Conservation (phyloP, 1,284 basidiomycete genomes). For the Austroboletus niveus region DNA sequence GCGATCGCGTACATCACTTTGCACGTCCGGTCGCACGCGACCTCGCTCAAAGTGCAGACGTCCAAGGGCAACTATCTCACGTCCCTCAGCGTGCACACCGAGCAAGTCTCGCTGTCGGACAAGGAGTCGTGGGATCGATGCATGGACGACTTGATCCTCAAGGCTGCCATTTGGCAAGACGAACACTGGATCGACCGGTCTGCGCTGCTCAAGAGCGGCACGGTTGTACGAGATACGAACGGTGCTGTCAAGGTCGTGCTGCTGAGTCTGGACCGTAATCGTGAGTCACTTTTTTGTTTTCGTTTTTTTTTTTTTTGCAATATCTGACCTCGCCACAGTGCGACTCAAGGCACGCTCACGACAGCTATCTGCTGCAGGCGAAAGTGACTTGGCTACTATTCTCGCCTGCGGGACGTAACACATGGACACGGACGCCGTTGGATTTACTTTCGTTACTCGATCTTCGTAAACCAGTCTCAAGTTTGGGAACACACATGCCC, state of each 20-base stretch:
- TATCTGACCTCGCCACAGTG: conserved; percentile 41
- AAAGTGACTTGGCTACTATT: conserved; percentile 68
- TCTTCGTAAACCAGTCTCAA: conserved; percentile 4
- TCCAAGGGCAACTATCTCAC: conserved; percentile 91
- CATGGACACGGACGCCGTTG: not conserved
- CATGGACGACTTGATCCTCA: conserved; percentile 95
- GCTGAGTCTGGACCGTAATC: conserved; percentile 89
- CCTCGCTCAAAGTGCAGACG: conserved; percentile 91
- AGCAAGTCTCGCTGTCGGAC: conserved; percentile 76
- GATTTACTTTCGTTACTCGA: conserved; percentile 2
- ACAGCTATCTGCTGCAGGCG: conserved; percentile 74
- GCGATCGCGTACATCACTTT: conserved; percentile 76
- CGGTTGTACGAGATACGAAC: conserved; percentile 35
- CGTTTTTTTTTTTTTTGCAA: conserved; percentile 3
- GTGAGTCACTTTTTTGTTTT: conserved; percentile 46
- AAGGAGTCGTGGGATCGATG: conserved; percentile 62
- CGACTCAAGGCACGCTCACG: conserved; percentile 82
- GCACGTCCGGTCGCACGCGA: conserved; percentile 73
- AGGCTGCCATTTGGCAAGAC: conserved; percentile 89
- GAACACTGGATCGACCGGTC: conserved; percentile 91
- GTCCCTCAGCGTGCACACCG: conserved; percentile 80
- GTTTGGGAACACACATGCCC: conserved; percentile 4
- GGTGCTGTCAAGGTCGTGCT: conserved; percentile 80
- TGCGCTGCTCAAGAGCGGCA: conserved; percentile 53
- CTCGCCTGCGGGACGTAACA: conserved; percentile 43